phyloP scores from a whole-genome alignment of 306 rosid genomes.

The Trichosanthes truncata region DNA sequence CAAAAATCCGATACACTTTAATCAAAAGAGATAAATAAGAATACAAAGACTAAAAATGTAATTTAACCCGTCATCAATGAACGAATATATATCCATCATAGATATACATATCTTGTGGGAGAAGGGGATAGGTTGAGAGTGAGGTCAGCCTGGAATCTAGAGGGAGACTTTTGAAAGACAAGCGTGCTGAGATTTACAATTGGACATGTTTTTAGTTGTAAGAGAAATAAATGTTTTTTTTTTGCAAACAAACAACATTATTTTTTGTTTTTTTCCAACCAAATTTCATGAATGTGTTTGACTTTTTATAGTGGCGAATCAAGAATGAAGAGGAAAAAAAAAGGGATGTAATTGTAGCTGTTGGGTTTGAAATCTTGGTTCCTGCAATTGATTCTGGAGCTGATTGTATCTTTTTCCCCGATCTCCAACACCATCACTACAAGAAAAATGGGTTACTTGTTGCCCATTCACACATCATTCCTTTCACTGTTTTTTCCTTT shows the following conservation, averaged over 20 bases:
- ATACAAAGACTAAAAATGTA: background rate
- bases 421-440: background rate
- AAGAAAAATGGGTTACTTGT: background rate
- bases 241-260: background rate
- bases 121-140: conserved; percentile 2
- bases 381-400: background rate
- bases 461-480: conserved; percentile 7
- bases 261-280: background rate
- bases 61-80: too few relatives aligned
- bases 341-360: background rate
- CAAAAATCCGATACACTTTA: too few relatives aligned
- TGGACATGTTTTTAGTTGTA: background rate
- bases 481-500: background rate
- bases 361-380: background rate
- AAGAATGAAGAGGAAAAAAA: background rate
- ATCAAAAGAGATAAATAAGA: background rate
- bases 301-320: background rate
- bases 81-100: too few relatives aligned
- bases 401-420: background rate
- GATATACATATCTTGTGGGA: background rate
- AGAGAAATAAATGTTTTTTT: background rate
- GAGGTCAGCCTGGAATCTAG: background rate
- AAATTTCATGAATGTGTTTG: background rate
- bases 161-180: conserved; percentile 2
- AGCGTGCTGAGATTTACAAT: background rate